Evolutionary conservation across 495 filamentous ascomycete genomes (phyloP).

Genomic region (Barbatosphaeria neglecta): DNA sequence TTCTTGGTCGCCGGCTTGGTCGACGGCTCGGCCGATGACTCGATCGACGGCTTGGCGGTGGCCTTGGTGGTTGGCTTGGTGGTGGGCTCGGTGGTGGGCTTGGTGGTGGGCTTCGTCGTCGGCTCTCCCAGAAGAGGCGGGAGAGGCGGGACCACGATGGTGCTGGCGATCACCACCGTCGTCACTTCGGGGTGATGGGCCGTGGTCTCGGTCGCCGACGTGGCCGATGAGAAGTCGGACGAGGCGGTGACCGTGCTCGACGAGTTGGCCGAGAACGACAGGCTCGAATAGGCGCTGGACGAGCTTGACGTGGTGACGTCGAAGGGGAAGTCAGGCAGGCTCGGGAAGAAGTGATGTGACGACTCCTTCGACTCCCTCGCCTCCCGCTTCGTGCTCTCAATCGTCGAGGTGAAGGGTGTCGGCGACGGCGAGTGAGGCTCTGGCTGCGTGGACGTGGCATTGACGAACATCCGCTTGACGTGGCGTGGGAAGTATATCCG

Average conservation of each 20-base stretch:
- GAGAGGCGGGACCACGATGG: constrained; percentile 13
- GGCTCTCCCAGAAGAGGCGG: neutral
- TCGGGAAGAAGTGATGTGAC: constrained; percentile 15
- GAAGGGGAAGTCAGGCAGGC: constrained; percentile 5
- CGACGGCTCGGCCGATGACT: neutral
- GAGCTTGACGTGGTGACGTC: constrained; percentile 1
- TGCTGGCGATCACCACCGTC: constrained; percentile 15
- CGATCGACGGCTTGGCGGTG: neutral
- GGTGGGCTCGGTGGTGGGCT: neutral
- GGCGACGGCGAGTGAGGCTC: constrained; percentile 3
- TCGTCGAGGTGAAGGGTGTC: constrained; percentile 10
- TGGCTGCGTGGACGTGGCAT: constrained; percentile 31
- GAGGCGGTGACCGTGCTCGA: constrained; percentile 1
- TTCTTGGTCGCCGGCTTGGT: neutral
- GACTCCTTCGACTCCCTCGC: constrained; percentile 18
- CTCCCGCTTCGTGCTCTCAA: constrained; percentile 17
- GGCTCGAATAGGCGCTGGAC: neutral
- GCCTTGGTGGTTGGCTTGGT: neutral
- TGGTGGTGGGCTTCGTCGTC: neutral
- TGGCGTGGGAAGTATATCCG: constrained; percentile 49
- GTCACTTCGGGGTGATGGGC: constrained; percentile 6
- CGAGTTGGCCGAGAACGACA: constrained; percentile 3
- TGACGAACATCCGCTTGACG: constrained; percentile 44
- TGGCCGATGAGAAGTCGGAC: constrained; percentile 2
- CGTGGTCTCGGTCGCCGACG: neutral